Base-by-base conservation (phyloP, 345 rosid genomes). In the Populus pruinosa region DNA sequence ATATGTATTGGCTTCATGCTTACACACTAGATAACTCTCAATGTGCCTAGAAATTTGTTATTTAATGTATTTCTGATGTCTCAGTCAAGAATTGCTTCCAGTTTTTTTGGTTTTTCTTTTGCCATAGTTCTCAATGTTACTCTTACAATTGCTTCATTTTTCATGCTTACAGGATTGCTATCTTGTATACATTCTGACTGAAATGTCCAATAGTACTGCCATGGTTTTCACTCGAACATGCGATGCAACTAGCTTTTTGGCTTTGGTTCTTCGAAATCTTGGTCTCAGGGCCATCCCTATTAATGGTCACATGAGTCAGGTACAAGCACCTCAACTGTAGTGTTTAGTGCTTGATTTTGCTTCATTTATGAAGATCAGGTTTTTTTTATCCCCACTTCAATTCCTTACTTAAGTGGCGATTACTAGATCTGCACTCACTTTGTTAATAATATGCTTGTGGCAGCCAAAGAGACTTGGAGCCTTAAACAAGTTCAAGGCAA, bases 291-390 rank as follows among this genome's bases (percentile, higher is more conserved):
- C 99, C 80, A 89, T 96, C 78, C 99, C 99, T 5, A 93, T 96
- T 69, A 93, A 93, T 85, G 99, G 99, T 67, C 98, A 96, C 55
- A 93, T 96, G 99, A 89, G 82, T 76, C 99, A 93, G 99, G 98
- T 89, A 36, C 20, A 36, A 35, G 49, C 67, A 14, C 36, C 50
- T 69, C 23, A 27, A 44, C 1, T 64, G 12, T 9, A 59, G 2
- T 23, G 21, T 63, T 14, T 39, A 41, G 53, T 7, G 12, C 25
- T n/a, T 41, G 53, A 14, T 43, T 41, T n/a, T 21, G 5, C 20
- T 39, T 27, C 27, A 39, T 39, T 43, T 69, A 5, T 43, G 4
- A n/a, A 67, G 67, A 67, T 35, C 23, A 29, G n/a, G 12, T 71
- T 25, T 59, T 59, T 35, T 62, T 70, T 68, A 50, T 73, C 67